A percentile compares a stretch with the other conserved stretches of the same genome.
Evolutionary conservation across 1,284 basidiomycete genomes (phyloP).

Genomic region (Fistulinella cinereoalba): DNA sequence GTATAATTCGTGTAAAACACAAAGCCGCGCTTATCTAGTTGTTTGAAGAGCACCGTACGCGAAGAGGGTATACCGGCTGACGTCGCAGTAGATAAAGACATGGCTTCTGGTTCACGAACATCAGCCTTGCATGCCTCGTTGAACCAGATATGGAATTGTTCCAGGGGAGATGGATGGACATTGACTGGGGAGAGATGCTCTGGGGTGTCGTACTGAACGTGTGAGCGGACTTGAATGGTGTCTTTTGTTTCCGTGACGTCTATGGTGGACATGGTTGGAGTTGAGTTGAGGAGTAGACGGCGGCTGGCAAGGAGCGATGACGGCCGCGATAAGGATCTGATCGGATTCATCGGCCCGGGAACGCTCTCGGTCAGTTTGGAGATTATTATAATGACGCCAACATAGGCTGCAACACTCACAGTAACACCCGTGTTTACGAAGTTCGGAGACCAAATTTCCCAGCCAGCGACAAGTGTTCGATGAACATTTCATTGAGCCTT

Average conservation of each 20-base stretch:
- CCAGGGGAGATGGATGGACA: conserved; percentile 67
- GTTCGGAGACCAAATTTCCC: no score
- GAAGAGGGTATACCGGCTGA: conserved; percentile 76
- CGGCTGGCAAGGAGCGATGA: conserved; percentile 2
- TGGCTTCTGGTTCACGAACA: conserved; percentile 84
- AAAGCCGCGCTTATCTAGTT: conserved; percentile 83
- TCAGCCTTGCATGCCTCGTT: conserved; percentile 53
- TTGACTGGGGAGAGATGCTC: conserved; percentile 58
- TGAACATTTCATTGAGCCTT: no score
- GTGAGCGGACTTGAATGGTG: conserved; percentile 66
- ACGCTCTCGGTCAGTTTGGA: no score
- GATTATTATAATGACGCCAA: no score
- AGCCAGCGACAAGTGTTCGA: no score
- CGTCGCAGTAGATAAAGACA: conserved; percentile 82
- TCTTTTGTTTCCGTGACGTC: conserved; percentile 38
- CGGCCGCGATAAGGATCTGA: conserved; percentile 14
- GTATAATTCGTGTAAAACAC: conserved; percentile 97
- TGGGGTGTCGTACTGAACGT: conserved; percentile 70
- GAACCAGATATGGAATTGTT: conserved; percentile 87
- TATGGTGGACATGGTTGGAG: conserved; percentile 22
- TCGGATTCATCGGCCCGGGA: conserved; percentile 1
- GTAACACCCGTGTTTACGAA: no score
- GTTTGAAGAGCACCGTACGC: conserved; percentile 90
- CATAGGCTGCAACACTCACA: no score
- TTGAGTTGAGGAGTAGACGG: background rate